These are phyloP conservation scores for Candida sanyaensis DNA, from an alignment of 1,139 yeast species.

Conservation along the genomic window DNA sequence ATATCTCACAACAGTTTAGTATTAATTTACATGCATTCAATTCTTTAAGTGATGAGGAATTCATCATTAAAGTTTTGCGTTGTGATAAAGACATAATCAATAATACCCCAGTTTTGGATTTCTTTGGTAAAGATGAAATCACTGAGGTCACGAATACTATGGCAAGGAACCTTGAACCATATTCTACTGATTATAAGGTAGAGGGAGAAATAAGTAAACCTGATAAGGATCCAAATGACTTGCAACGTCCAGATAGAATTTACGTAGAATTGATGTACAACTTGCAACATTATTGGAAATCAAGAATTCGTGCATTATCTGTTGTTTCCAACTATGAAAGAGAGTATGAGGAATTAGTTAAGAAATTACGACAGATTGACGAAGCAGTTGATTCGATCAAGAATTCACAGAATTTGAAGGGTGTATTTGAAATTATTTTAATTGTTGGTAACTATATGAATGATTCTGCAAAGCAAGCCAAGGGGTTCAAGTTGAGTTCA, in stretches of 20 bases:
- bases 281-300: slow-evolving; percentile 78
- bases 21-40: slow-evolving; percentile 70
- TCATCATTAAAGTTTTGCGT: slow-evolving; percentile 56
- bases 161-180: slow-evolving; percentile 70
- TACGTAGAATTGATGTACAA: slow-evolving; percentile 74
- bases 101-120: slow-evolving; percentile 68
- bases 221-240: slow-evolving; percentile 72
- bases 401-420: slow-evolving; percentile 58
- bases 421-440: slow-evolving; percentile 72
- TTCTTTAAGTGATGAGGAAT: slow-evolving; percentile 52
- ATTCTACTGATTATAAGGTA: slow-evolving; percentile 55
- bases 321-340: slow-evolving; percentile 64
- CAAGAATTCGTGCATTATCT: slow-evolving; percentile 70
- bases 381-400: slow-evolving; percentile 63
- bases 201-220: slow-evolving; percentile 47
- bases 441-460: slow-evolving; percentile 88
- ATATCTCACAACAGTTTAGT: slow-evolving; percentile 76
- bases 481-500: slow-evolving; percentile 75
- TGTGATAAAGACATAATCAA: slow-evolving; percentile 62
- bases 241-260: slow-evolving; percentile 76
- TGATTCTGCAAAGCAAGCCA: slow-evolving; percentile 76
- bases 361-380: slow-evolving; percentile 62
- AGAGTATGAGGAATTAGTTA: slow-evolving; percentile 68
- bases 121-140: slow-evolving; percentile 68
- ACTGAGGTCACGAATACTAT: slow-evolving; percentile 63